Base-by-base conservation (phyloP, 805 yeast genomes). In the Tetrapisispora pingtungensis region DNA sequence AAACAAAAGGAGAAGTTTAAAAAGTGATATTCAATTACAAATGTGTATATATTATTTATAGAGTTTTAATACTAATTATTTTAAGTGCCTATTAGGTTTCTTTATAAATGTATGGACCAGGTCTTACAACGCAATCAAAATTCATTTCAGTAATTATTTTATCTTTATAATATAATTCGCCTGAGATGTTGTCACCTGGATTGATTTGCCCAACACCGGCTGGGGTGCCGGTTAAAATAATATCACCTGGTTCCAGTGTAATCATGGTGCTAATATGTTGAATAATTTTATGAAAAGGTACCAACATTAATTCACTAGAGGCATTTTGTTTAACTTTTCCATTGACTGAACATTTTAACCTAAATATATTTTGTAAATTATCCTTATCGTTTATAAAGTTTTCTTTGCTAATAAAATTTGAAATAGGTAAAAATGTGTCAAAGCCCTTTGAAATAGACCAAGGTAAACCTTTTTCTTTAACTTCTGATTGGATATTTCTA, bases 381-480 rank as follows among this genome's bases (percentile, higher is more conserved):
- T 69, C 66, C 57, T 82, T 70, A 46, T 72, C 72, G 55, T 83
- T 84, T 5, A 79, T 73, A 44, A 93, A 77, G 48, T 70, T 60
- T 0, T 60, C 62, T 56, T 84, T 82, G 10, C 89, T 76, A 44
- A 93, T 81, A 51, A 79, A 77, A 18, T 69, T 64, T 7, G 95
- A 81, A n/a, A 93, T 60, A 1, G 99, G 99, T 61, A 85, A 72
- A 64, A 93, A 93, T 0, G 98, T 90, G 59, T 93, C 99, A 62
- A 88, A 90, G 0, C 98, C 98, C 61, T 93, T 93, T 31, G 93
- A 96, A 51, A 88, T 86, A 4, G 90, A 67, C 99, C 99, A 93
- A 4, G 99, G 98, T 43, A 90, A 71, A 1, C 97, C 97, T 64
- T 86, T 87, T 66, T 74, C 75, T 66, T 93, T 93, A 32, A 96